phyloP scores from a whole-genome alignment of 129 eudicot genomes.

The Lactuca sativa region DNA sequence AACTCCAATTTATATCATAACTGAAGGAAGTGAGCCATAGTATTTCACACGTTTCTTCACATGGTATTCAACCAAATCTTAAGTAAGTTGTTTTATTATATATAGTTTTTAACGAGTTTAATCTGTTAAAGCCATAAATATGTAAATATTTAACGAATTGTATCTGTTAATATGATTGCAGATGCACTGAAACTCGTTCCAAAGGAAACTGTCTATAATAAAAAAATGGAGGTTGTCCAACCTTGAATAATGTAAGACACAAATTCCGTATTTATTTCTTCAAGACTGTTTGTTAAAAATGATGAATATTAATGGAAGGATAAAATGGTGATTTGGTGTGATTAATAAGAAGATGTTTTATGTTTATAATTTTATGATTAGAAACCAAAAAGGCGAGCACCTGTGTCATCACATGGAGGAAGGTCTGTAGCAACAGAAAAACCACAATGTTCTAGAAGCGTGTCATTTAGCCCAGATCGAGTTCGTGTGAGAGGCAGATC shows the following conservation, averaged over 20 bases:
- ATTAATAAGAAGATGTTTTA: conserved; percentile 11
- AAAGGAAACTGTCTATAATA: conserved; percentile 71
- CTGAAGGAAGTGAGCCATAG: conserved; percentile 87
- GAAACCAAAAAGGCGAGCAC: conserved; percentile 92
- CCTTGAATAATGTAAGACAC: conserved; percentile 60
- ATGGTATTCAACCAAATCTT: conserved; percentile 83
- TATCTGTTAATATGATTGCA: conserved; percentile 35
- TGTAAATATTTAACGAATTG: not conserved
- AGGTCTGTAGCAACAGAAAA: conserved; percentile 78
- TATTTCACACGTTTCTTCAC: conserved; percentile 90
- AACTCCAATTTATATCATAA: conserved; percentile 67
- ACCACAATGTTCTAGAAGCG: conserved; percentile 89
- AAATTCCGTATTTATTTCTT: conserved; percentile 3
- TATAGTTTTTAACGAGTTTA: not conserved
- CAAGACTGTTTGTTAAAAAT: no score
- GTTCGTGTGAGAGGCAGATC: conserved; percentile 93
- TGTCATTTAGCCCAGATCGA: conserved; percentile 75
- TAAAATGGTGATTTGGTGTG: no score
- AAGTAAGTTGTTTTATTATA: conserved; percentile 42
- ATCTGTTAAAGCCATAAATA: not conserved
- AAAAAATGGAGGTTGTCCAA: conserved; percentile 67
- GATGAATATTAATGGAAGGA: no score
- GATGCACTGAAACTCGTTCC: conserved; percentile 95
- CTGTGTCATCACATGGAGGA: conserved; percentile 60
- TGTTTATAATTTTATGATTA: conserved; percentile 27